These are phyloP conservation scores for Fusarium torreyae DNA, from an alignment of 2,329 filamentous ascomycete genomes.

Conservation along the genomic window DNA sequence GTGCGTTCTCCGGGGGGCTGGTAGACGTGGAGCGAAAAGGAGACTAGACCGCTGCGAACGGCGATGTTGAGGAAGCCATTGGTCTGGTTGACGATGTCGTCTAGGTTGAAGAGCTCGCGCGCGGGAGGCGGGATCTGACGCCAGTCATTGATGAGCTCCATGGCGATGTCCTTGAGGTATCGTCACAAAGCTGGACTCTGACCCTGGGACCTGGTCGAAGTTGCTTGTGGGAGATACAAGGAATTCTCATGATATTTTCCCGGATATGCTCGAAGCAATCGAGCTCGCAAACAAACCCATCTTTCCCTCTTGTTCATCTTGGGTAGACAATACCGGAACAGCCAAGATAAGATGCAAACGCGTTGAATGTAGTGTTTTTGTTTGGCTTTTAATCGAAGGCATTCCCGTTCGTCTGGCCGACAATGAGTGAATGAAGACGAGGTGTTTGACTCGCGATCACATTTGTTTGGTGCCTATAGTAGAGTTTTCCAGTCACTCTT, in stretches of 20 bases:
- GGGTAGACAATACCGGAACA: too few relatives aligned
- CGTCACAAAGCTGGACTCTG: not conserved
- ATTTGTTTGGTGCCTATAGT: too few relatives aligned
- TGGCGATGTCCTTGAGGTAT: not conserved
- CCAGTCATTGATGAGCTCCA: constrained; percentile 2
- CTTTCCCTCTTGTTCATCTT: not conserved
- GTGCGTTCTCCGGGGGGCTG: not conserved
- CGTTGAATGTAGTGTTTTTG: too few relatives aligned
- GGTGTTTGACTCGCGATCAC: too few relatives aligned
- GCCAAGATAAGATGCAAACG: too few relatives aligned
- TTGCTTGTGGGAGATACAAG: not conserved
- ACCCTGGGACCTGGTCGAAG: too few relatives aligned
- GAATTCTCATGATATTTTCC: not conserved
- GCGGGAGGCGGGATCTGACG: not conserved
- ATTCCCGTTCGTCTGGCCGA: too few relatives aligned
- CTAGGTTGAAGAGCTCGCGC: constrained; percentile 14
- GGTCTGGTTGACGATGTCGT: not conserved
- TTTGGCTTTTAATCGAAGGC: too few relatives aligned
- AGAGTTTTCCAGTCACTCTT: too few relatives aligned
- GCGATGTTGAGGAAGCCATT: not conserved
- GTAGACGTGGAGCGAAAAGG: constrained; percentile 12
- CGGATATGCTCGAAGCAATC: not conserved
- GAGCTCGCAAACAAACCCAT: not conserved
- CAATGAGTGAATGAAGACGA: too few relatives aligned
- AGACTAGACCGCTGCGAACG: constrained; percentile 1